Conservation (phyloP, 2,329 filamentous ascomycete genomes). For the Colletotrichum tropicicola region DNA sequence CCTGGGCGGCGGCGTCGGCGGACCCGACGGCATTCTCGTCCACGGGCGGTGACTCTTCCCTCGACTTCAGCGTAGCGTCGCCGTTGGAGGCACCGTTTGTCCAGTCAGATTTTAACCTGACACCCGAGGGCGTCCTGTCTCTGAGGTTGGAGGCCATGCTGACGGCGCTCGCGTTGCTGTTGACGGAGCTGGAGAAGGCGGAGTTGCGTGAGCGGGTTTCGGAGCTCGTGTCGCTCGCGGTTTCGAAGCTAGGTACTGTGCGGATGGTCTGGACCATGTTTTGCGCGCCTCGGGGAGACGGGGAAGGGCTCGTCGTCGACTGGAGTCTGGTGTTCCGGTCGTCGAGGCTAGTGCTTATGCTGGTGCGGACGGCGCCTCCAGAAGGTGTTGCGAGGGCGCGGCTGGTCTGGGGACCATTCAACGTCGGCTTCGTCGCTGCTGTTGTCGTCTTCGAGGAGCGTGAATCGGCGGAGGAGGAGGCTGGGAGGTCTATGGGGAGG, state of each 20-base stretch:
- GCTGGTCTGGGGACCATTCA: slow-evolving; percentile 36
- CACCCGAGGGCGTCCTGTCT: slow-evolving; percentile 40
- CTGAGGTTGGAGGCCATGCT: slow-evolving; percentile 50
- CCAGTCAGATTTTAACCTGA: slow-evolving; percentile 46
- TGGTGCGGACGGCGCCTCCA: slow-evolving; percentile 48
- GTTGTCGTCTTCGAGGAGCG: slow-evolving; percentile 6
- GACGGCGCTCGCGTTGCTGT: slow-evolving; percentile 60
- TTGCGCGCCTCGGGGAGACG: slow-evolving; percentile 36
- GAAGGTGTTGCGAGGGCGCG: slow-evolving; percentile 48
- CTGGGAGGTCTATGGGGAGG: slow-evolving; percentile 5
- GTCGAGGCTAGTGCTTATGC: slow-evolving; percentile 45
- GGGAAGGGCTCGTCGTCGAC: slow-evolving; percentile 32
- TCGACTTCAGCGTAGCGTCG: slow-evolving; percentile 17
- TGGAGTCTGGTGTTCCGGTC: slow-evolving; percentile 36
- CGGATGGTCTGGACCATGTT: slow-evolving; percentile 61
- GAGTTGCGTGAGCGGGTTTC: slow-evolving; percentile 53
- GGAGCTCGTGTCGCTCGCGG: slow-evolving; percentile 53
- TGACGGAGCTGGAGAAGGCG: slow-evolving; percentile 63
- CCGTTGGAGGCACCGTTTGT: slow-evolving; percentile 11
- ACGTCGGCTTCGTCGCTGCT: slow-evolving; percentile 11
- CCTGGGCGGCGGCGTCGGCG: slow-evolving; percentile 44
- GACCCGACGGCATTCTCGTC: slow-evolving; percentile 18
- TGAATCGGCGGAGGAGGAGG: background rate
- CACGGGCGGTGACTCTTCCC: slow-evolving; percentile 17
- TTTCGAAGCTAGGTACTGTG: slow-evolving; percentile 64